Evolutionary conservation across 768 basidiomycete species (phyloP).

Genomic region (Mycena haematopus): DNA sequence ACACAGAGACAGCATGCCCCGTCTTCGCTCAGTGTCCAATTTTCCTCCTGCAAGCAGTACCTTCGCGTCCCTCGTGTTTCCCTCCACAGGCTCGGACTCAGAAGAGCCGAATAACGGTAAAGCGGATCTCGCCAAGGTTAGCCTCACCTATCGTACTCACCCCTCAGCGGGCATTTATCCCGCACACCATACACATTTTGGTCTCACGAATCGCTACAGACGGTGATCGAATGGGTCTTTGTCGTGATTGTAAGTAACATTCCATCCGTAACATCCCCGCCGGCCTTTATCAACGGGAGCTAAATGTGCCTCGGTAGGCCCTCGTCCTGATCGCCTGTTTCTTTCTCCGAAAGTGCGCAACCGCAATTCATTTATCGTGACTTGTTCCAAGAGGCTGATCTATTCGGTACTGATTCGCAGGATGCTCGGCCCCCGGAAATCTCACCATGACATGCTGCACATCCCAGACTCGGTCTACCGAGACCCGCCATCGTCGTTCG

Average conservation of each 20-base stretch:
- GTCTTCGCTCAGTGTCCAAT: not conserved
- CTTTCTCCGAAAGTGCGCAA: conserved; percentile 10
- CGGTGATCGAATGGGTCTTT: conserved; percentile 19
- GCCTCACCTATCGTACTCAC: not conserved
- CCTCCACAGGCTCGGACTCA: not conserved
- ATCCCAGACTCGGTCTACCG: not conserved
- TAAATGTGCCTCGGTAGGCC: not conserved
- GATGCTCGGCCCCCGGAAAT: not conserved
- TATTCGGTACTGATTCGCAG: not conserved
- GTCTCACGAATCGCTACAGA: not conserved
- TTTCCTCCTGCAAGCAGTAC: not conserved
- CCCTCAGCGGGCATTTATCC: not conserved
- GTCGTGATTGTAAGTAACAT: conserved; percentile 5
- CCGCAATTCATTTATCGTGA: not conserved
- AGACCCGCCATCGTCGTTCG: not conserved
- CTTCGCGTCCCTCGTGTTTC: conserved; percentile 14
- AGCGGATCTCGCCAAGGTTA: conserved; percentile 5
- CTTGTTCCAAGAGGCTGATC: no score
- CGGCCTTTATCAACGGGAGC: not conserved
- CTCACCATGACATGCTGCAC: not conserved
- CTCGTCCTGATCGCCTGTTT: conserved; percentile 8
- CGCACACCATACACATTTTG: not conserved
- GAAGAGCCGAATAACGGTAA: not conserved
- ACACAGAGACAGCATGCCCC: not conserved
- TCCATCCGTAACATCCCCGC: not conserved